These are phyloP conservation scores for Peltaster fructicola DNA, from an alignment of 2,329 filamentous ascomycete genomes.

Conservation along the genomic window DNA sequence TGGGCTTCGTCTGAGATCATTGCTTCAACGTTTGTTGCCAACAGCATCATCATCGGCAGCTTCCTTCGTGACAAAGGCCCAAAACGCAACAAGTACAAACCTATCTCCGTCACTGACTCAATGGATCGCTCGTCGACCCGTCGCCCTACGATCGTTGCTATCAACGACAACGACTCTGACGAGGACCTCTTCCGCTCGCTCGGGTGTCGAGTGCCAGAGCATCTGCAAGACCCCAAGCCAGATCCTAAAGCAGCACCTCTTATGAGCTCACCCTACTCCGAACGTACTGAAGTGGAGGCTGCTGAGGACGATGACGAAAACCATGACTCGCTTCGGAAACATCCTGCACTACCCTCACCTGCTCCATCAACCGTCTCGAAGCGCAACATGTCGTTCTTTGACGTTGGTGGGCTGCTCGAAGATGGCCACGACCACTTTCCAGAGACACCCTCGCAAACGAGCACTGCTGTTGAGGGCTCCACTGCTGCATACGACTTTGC, in stretches of 20 bases:
- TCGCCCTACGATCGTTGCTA: slow-evolving; percentile 42
- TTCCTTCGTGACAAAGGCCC: slow-evolving; percentile 80
- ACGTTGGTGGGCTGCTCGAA: slow-evolving; percentile 61
- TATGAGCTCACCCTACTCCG: slow-evolving; percentile 3
- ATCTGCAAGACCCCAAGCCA: slow-evolving; percentile 25
- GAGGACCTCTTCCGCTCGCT: slow-evolving; percentile 72
- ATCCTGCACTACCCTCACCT: slow-evolving; percentile 5
- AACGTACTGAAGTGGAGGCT: slow-evolving; percentile 1
- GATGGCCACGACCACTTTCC: slow-evolving; percentile 23
- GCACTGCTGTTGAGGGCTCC: slow-evolving; percentile 44
- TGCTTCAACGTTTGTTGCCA: slow-evolving; percentile 72
- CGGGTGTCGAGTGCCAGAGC: slow-evolving; percentile 47
- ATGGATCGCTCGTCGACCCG: slow-evolving; percentile 38
- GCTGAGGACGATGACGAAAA: background rate
- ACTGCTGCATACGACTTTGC: slow-evolving; percentile 26
- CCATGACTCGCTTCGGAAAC: slow-evolving; percentile 2
- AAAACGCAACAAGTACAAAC: slow-evolving; percentile 72
- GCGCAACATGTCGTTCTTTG: slow-evolving; percentile 55
- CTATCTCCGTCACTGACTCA: slow-evolving; percentile 33
- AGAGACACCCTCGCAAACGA: slow-evolving; percentile 19
- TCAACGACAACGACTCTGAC: slow-evolving; percentile 70
- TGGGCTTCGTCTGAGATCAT: slow-evolving; percentile 81
- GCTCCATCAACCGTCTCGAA: slow-evolving; percentile 4
- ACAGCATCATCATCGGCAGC: slow-evolving; percentile 75
- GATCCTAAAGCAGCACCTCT: slow-evolving; percentile 23